phyloP scores from a whole-genome alignment of 805 yeast species.

The Barnettozyma californica region DNA sequence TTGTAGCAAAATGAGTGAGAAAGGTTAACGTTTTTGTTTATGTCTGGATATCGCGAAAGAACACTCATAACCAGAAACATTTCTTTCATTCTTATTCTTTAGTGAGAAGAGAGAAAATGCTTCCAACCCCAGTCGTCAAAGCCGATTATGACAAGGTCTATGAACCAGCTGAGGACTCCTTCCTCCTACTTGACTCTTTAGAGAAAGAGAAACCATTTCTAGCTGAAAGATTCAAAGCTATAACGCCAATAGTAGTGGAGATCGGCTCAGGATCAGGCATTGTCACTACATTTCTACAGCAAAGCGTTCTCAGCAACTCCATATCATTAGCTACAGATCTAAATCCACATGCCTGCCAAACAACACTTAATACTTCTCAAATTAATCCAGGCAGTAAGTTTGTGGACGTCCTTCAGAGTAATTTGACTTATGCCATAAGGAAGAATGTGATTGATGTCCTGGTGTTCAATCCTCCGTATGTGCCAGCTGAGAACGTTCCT shows the following conservation, averaged over 20 bases:
- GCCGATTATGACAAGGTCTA: conserved; percentile 72
- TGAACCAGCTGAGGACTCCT: conserved; percentile 94
- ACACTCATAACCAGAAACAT: background rate
- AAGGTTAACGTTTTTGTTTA: background rate
- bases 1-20: background rate
- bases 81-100: background rate
- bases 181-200: conserved; percentile 71
- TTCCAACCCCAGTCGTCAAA: conserved; percentile 68
- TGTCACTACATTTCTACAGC: conserved; percentile 70
- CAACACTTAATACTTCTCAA: conserved; percentile 42
- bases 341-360: conserved; percentile 68
- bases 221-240: conserved; percentile 26
- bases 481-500: conserved; percentile 81
- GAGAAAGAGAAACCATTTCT: conserved; percentile 51
- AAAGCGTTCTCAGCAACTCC: conserved; percentile 47
- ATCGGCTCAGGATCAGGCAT: conserved; percentile 93
- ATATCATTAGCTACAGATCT: conserved; percentile 69
- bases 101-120: conserved; percentile 44
- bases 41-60: background rate
- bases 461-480: conserved; percentile 94
- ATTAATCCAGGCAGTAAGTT: conserved; percentile 27
- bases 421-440: conserved; percentile 48
- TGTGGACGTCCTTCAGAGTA: conserved; percentile 51
- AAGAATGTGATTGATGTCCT: conserved; percentile 55
- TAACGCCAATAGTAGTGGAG: conserved; percentile 61